Evolutionary conservation across 139 green algal species (phyloP).

Genomic region (Astrephomene gubernaculifera): DNA sequence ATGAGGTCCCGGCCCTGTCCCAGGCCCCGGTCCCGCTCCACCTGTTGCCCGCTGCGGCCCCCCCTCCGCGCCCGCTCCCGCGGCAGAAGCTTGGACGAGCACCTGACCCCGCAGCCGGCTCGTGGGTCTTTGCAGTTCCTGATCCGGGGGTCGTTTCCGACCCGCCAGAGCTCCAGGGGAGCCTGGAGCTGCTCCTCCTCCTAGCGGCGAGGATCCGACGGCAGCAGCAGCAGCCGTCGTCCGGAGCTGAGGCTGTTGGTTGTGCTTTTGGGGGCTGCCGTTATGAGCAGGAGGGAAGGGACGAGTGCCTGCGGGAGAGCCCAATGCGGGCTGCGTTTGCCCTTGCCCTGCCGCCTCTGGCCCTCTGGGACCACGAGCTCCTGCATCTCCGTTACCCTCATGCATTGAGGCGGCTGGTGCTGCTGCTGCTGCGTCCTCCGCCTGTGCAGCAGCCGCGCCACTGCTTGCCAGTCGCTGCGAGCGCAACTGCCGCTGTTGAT

Average conservation of each 20-base stretch:
- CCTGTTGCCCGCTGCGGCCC: neutral
- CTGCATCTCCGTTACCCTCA: too few relatives aligned
- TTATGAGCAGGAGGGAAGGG: too few relatives aligned
- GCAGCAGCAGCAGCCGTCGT: too few relatives aligned
- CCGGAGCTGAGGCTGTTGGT: too few relatives aligned
- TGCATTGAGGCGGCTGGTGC: neutral
- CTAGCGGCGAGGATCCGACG: neutral
- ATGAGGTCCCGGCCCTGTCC: too few relatives aligned
- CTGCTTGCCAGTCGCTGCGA: too few relatives aligned
- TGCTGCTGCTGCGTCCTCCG: neutral
- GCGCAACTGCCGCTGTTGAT: neutral
- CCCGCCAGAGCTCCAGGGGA: neutral
- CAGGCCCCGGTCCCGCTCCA: too few relatives aligned
- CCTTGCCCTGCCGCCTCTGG: neutral
- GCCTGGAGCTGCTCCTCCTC: neutral
- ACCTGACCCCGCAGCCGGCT: constrained; percentile 25
- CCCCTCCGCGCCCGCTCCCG: neutral
- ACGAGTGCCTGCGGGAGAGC: too few relatives aligned
- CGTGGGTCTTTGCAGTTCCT: constrained; percentile 1
- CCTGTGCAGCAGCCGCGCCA: neutral
- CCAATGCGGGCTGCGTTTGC: too few relatives aligned
- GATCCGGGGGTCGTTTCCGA: constrained; percentile 14
- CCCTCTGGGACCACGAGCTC: too few relatives aligned
- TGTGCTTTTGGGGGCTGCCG: too few relatives aligned
- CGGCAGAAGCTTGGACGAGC: neutral